These are phyloP conservation scores for Davidsoniella australis DNA, from an alignment of 2,329 filamentous ascomycete species.

Conservation along the genomic window DNA sequence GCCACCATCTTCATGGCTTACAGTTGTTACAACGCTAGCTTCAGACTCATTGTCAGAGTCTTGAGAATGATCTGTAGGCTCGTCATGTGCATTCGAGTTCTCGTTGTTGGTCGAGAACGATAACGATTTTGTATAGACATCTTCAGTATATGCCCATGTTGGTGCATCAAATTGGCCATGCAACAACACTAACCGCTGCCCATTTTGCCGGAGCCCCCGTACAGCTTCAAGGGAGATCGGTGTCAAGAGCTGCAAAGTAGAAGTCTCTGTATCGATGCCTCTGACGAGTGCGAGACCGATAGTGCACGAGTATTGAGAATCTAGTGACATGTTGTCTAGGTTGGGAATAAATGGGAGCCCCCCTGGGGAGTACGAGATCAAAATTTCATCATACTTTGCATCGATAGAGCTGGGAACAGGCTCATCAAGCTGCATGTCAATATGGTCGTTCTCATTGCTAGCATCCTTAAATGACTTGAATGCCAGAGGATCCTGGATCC, in stretches of 20 bases:
- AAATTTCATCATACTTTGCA: constrained; percentile 5
- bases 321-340: constrained; percentile 33
- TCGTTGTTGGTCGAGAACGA: constrained; percentile 7
- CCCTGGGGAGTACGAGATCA: constrained; percentile 27
- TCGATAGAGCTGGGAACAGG: constrained; percentile 2
- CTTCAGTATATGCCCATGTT: constrained; percentile 53
- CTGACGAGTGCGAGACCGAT: constrained; percentile 54
- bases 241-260: constrained; percentile 46
- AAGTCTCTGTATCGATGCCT: constrained; percentile 40
- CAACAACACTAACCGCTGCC: constrained; percentile 41
- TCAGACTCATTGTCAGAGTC: constrained; percentile 18
- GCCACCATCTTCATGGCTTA: constrained; percentile 13
- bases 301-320: constrained; percentile 40
- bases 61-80: constrained; percentile 17
- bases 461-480: constrained; percentile 20
- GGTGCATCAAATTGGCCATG: constrained; percentile 52
- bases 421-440: constrained; percentile 14
- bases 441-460: constrained; percentile 4
- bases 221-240: constrained; percentile 32
- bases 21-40: constrained; percentile 21
- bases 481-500: constrained; percentile 36
- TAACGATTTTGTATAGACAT: constrained; percentile 28
- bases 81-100: constrained; percentile 3
- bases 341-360: constrained; percentile 46
- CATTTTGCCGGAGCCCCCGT: constrained; percentile 23